These are phyloP conservation scores for Cerioporus squamosus DNA, from an alignment of 1,284 basidiomycete genomes.

Conservation along the genomic window DNA sequence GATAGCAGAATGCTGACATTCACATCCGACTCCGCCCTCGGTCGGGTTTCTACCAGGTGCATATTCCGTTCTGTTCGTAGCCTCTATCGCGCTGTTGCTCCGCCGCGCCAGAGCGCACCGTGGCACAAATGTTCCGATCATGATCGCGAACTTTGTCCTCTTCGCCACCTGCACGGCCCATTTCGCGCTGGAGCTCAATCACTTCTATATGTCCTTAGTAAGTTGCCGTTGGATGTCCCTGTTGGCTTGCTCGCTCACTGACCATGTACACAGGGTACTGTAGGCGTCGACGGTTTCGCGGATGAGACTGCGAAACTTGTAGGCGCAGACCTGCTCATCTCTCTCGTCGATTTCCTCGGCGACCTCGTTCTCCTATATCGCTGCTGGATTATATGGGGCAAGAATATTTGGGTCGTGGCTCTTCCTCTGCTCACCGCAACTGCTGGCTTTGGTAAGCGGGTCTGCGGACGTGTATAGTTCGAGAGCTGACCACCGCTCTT, in stretches of 20 bases:
- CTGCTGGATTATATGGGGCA: constrained; percentile 43
- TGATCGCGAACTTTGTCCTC: constrained; percentile 33
- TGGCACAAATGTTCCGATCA: constrained; percentile 22
- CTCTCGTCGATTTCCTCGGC: constrained; percentile 41
- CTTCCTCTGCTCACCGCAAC: constrained; percentile 38
- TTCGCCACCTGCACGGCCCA: constrained; percentile 41
- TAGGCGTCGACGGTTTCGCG: constrained; percentile 27
- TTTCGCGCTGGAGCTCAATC: constrained; percentile 43
- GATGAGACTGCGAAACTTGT: constrained; percentile 35
- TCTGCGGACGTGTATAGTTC: neutral
- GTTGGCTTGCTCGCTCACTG: too few relatives aligned
- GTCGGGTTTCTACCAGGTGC: too few relatives aligned
- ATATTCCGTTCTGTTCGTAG: constrained; percentile 5
- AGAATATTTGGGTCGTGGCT: constrained; percentile 34
- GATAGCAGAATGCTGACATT: too few relatives aligned
- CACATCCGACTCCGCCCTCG: too few relatives aligned
- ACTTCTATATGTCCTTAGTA: constrained; percentile 39
- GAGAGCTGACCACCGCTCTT: too few relatives aligned
- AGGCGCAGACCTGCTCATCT: constrained; percentile 39
- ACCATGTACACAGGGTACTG: neutral
- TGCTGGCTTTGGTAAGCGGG: constrained; percentile 38
- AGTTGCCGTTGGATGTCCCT: too few relatives aligned
- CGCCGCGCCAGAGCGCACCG: neutral
- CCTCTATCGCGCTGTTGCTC: constrained; percentile 24
- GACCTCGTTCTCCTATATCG: constrained; percentile 43